Evolutionary conservation across 768 basidiomycete species (phyloP), one percentile per base, ranked within the genome.

Genomic region (Boletus tylopilopsis): DNA sequence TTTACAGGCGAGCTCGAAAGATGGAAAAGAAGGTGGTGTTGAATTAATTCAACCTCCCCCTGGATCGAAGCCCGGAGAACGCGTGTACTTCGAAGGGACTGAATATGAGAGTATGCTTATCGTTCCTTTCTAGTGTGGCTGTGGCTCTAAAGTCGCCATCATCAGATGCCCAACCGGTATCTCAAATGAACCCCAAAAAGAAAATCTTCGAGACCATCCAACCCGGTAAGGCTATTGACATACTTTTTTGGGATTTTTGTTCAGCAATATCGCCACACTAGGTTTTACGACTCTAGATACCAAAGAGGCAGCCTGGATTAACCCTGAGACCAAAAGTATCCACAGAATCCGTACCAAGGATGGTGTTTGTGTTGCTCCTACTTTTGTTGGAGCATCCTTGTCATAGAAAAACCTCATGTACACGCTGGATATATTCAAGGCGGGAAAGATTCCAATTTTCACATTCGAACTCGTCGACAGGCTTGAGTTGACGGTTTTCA

Each of bases 131-230:
- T 1, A 21, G 22, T 18, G 2, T 7, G 6, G 7, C 1, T 23
- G 11, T 37, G 12, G 24, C 24, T 54, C 43, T 59, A 22, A 50
- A 44, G 11, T 38, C 42, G 10, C 15, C 27, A 39, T 46, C 43
- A 86, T 46, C 43, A 86, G 86, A 73, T 58, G 76, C 76, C 1
- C 77, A 74, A 18, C 88, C 94, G 0, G 72, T 95, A 21, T 62
- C 86, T 7, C 92, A 94, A 61, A 75, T 99, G 49, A 97, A 97
- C 69, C 96, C 96, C 12, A 99, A 98, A 74, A 98, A 96, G 76
- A 99, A 98, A 73, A 90, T 98, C 27, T 99, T 97, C 61, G 96
- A 99, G 72, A 87, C 94, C 0, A 82, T 99, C 42, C 96, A 96
- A 64, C 93, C 94, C 43, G 87, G 91, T 85, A 58, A 21, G 69